Conservation (phyloP, 192 early-diverging fungal genomes). For the Blastocladiella britannica region DNA sequence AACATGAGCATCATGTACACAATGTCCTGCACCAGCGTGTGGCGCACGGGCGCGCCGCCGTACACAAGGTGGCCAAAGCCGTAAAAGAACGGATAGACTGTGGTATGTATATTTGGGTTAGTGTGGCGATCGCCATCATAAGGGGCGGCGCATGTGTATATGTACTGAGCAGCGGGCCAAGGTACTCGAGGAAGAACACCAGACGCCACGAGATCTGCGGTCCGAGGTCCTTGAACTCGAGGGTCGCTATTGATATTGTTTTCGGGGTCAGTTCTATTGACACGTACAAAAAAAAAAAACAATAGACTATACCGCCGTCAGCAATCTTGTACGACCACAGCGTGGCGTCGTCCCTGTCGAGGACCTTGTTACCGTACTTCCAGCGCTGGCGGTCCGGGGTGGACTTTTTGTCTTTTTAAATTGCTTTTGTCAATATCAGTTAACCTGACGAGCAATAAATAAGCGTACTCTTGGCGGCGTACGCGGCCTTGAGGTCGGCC, state of each 20-base stretch:
- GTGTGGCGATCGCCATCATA: too few relatives aligned
- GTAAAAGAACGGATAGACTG: constrained; percentile 77
- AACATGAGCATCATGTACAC: constrained; percentile 45
- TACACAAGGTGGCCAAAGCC: constrained; percentile 48
- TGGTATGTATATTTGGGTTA: too few relatives aligned
- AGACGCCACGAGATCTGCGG: constrained; percentile 86
- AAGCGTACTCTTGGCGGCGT: background rate
- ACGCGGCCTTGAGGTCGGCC: background rate
- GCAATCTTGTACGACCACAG: background rate
- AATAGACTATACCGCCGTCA: background rate
- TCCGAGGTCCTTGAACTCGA: constrained; percentile 23
- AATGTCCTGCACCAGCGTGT: constrained; percentile 46
- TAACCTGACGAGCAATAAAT: too few relatives aligned
- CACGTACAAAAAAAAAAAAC: too few relatives aligned
- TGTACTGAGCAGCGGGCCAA: constrained; percentile 67
- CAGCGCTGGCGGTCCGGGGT: background rate
- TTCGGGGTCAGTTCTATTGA: too few relatives aligned
- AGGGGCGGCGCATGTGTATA: too few relatives aligned
- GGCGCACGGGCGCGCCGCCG: constrained; percentile 33
- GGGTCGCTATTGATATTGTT: constrained; percentile 1
- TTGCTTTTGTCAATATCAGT: too few relatives aligned
- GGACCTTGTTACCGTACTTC: constrained; percentile 1
- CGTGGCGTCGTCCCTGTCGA: constrained; percentile 1
- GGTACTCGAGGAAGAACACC: constrained; percentile 83
- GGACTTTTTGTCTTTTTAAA: too few relatives aligned